These are phyloP conservation scores for Linanthus parryae DNA, from an alignment of 148 eudicot species.

Conservation along the genomic window DNA sequence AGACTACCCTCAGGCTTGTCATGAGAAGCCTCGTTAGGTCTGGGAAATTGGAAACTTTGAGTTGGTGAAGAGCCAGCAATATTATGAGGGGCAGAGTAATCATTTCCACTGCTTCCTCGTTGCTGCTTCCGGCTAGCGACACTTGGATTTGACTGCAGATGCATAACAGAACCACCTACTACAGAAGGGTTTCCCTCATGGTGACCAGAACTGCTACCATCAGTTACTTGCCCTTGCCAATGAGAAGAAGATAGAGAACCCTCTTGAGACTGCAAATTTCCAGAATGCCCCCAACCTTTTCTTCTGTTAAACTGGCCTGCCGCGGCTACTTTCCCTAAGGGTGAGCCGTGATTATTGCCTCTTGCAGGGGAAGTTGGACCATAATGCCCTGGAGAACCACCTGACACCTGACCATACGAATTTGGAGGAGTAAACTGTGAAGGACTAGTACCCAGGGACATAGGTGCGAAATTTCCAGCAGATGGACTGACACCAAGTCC, in stretches of 20 bases:
- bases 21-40: slow-evolving; percentile 26
- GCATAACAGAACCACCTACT: slow-evolving; percentile 38
- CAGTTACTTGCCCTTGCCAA: slow-evolving; percentile 50
- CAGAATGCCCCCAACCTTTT: slow-evolving; percentile 59
- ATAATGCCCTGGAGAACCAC: slow-evolving; percentile 82
- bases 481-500: slow-evolving; percentile 85
- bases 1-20: slow-evolving; percentile 47
- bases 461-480: slow-evolving; percentile 63
- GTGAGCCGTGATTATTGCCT: slow-evolving; percentile 77
- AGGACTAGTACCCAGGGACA: slow-evolving; percentile 96
- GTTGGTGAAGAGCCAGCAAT: slow-evolving; percentile 24
- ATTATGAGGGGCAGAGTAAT: slow-evolving; percentile 30
- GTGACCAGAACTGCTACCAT: slow-evolving; percentile 35
- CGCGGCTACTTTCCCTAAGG: slow-evolving; percentile 67
- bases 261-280: slow-evolving; percentile 50
- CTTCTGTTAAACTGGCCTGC: slow-evolving; percentile 62
- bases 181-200: slow-evolving; percentile 44
- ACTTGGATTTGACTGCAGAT: slow-evolving; percentile 44
- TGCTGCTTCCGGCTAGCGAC: slow-evolving; percentile 46
- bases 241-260: slow-evolving; percentile 43
- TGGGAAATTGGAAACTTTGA: slow-evolving; percentile 26
- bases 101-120: slow-evolving; percentile 38
- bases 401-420: slow-evolving; percentile 40
- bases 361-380: slow-evolving; percentile 80
- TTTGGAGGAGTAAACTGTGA: slow-evolving; percentile 95